phyloP scores from a whole-genome alignment of 495 filamentous ascomycete genomes.

The Tuber magnatum region DNA sequence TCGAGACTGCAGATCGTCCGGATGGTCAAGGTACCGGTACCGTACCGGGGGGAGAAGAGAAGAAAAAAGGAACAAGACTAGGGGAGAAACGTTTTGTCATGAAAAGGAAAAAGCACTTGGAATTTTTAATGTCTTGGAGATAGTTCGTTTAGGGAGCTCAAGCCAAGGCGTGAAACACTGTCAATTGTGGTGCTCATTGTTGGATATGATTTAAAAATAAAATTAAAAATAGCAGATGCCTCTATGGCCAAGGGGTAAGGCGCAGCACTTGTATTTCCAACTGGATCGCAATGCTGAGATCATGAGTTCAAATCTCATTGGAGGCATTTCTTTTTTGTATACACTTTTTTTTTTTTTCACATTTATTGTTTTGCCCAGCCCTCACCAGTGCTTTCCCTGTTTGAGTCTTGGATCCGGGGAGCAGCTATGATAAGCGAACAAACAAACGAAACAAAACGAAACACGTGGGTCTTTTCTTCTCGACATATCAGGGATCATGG shows the following conservation, averaged over 20 bases:
- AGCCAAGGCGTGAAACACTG: too few species aligned
- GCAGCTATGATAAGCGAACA: background rate
- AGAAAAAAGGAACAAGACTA: background rate
- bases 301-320: conserved; percentile 5
- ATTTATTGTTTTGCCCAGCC: background rate
- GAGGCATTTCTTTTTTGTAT: conserved; percentile 1
- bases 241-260: conserved; percentile 3
- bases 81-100: too few species aligned
- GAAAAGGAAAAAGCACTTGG: background rate
- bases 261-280: background rate
- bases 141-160: too few species aligned
- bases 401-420: background rate
- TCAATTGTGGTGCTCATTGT: background rate
- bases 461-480: background rate
- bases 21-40: background rate
- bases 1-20: background rate
- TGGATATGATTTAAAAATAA: background rate
- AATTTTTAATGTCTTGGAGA: too few species aligned
- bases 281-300: background rate
- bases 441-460: background rate
- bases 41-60: background rate
- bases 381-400: background rate
- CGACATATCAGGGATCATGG: background rate
- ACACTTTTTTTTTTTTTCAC: background rate
- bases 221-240: background rate